Evolutionary conservation across 2,329 filamentous ascomycete species (phyloP).

Genomic region (Leptographium wingfieldii): DNA sequence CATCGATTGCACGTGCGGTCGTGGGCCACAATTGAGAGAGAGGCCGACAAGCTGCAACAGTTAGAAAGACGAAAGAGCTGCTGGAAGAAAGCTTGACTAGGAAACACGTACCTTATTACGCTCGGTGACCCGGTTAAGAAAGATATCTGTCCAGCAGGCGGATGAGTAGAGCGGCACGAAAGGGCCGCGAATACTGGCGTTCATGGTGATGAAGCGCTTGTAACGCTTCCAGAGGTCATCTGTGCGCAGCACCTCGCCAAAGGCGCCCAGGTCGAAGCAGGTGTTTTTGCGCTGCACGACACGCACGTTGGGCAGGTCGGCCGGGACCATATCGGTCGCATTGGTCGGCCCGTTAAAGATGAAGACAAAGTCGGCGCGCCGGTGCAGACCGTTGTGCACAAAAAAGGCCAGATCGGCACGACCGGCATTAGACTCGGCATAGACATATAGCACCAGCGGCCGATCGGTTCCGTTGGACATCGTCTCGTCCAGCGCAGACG

Average conservation of each 20-base stretch:
- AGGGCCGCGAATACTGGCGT: constrained; percentile 23
- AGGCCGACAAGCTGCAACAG: constrained; percentile 20
- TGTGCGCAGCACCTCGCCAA: constrained; percentile 22
- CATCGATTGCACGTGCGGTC: constrained; percentile 24
- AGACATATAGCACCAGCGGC: constrained; percentile 23
- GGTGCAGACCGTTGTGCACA: constrained; percentile 23
- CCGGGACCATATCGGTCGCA: constrained; percentile 16
- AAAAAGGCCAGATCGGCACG: constrained; percentile 25
- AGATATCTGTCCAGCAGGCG: constrained; percentile 24
- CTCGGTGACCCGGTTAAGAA: constrained; percentile 19
- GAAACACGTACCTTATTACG: constrained; percentile 14
- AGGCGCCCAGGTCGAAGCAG: constrained; percentile 24
- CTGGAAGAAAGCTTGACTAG: neutral
- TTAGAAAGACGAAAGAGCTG: neutral
- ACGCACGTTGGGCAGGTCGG: constrained; percentile 18
- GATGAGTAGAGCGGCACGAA: constrained; percentile 23
- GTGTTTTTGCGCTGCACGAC: constrained; percentile 19
- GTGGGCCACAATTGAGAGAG: constrained; percentile 22
- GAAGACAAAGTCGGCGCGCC: constrained; percentile 26
- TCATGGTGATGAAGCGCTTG: constrained; percentile 23
- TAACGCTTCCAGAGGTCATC: constrained; percentile 22
- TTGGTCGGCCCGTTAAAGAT: constrained; percentile 24
- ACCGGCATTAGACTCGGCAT: constrained; percentile 20
- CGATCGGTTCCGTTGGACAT: neutral
- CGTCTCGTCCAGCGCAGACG: neutral